Percentiles rank a stretch among this genome's conserved stretches.
These are phyloP conservation scores for Ophiostoma fasciatum DNA, from an alignment of 2,329 filamentous ascomycete genomes.

Conservation along the genomic window DNA sequence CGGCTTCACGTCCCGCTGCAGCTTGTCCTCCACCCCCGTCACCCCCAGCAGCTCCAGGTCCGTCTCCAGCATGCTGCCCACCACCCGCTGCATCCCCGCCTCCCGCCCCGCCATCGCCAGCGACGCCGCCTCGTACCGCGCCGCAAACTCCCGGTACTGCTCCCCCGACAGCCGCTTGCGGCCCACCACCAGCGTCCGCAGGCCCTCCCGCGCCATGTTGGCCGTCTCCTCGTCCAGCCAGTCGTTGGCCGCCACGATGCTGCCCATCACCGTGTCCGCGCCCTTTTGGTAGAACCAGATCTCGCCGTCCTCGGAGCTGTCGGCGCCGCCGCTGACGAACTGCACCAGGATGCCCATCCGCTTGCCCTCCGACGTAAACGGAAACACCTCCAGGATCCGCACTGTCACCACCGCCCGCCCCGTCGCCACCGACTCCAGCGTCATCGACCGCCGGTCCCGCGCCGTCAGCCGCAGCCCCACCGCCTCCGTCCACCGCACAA, in stretches of 20 bases:
- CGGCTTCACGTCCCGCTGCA: conserved; percentile 90
- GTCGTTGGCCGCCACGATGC: conserved; percentile 88
- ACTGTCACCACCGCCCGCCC: conserved; percentile 67
- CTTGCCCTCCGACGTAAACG: conserved; percentile 95
- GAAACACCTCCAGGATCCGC: conserved; percentile 84
- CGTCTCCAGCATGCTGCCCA: conserved; percentile 68
- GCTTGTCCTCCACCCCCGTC: conserved; percentile 92
- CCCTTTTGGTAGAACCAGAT: conserved; percentile 99
- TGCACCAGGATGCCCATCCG: conserved; percentile 95
- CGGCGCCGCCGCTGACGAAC: conserved; percentile 42
- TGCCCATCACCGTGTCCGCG: conserved; percentile 95
- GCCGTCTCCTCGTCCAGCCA: conserved; percentile 98
- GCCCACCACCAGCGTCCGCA: conserved; percentile 90
- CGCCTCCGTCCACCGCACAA: conserved; percentile 87
- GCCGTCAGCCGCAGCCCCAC: conserved; percentile 75
- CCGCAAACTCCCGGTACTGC: conserved; percentile 69
- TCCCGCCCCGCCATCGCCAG: conserved; percentile 70
- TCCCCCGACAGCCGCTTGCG: conserved; percentile 66
- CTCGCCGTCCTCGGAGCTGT: conserved; percentile 45
- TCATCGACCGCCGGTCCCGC: conserved; percentile 77
- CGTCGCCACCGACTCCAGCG: conserved; percentile 61
- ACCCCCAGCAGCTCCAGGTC: conserved; percentile 91
- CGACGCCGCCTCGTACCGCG: conserved; percentile 63
- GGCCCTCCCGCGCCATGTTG: conserved; percentile 97
- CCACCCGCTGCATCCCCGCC: conserved; percentile 61